Percentiles rank a stretch among this genome's conserved stretches.
These are phyloP conservation scores for Geranium rotundifolium DNA, from an alignment of 345 rosid species.

Conservation along the genomic window DNA sequence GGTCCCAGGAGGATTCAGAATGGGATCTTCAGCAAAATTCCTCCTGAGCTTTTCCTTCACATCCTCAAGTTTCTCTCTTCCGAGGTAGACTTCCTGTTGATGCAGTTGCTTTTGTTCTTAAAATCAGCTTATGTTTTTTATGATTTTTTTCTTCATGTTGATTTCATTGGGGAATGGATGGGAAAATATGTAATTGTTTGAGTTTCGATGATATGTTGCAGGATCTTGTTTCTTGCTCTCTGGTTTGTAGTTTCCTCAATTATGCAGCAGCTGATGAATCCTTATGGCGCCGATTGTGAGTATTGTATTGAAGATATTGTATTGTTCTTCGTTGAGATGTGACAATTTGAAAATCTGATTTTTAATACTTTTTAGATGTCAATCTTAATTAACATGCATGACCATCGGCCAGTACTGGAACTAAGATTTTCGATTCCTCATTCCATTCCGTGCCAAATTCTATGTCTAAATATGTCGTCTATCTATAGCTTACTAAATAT, in stretches of 20 bases:
- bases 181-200: neutral
- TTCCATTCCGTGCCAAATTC: no score
- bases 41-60: slow-evolving; percentile 68
- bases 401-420: no score
- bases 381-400: no score
- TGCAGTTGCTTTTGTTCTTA: neutral
- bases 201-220: slow-evolving; percentile 8
- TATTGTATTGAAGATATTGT: slow-evolving; percentile 11
- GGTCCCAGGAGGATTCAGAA: slow-evolving; percentile 37
- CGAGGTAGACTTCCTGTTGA: slow-evolving; percentile 34
- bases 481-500: no score
- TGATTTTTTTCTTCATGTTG: no score
- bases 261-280: slow-evolving; percentile 81
- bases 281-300: slow-evolving; percentile 93
- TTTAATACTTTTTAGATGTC: no score
- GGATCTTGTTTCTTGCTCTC: slow-evolving; percentile 86
- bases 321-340: no score
- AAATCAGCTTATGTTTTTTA: neutral
- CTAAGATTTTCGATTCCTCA: no score
- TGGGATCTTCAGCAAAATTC: slow-evolving; percentile 65
- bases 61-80: slow-evolving; percentile 89
- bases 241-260: slow-evolving; percentile 64
- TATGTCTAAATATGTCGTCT: no score
- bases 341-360: no score
- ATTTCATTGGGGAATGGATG: no score